A percentile compares a stretch with the other conserved stretches of the same genome.
These are phyloP conservation scores for Microdochium bolleyi DNA, from an alignment of 2,329 filamentous ascomycete genomes.

Conservation along the genomic window DNA sequence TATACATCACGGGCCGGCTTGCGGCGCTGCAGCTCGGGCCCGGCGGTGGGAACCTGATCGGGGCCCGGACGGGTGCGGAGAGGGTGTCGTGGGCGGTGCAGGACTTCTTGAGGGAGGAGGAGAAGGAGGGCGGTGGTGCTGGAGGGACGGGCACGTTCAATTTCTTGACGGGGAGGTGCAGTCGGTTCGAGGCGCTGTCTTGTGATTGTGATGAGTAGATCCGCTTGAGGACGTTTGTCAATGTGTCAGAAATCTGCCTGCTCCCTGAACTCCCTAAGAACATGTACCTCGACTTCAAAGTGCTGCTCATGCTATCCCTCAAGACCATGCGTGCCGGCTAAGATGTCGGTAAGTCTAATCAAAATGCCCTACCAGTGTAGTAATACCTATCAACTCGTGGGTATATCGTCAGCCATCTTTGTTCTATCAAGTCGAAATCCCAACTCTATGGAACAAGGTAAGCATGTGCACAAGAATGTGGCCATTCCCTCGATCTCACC, in stretches of 20 bases:
- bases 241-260: too few species aligned
- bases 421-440: neutral
- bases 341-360: too few species aligned
- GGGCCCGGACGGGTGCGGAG: constrained; percentile 65
- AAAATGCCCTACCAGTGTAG: too few species aligned
- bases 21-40: constrained; percentile 63
- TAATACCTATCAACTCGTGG: too few species aligned
- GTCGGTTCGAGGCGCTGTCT: constrained; percentile 25
- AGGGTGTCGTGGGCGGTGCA: constrained; percentile 64
- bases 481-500: too few species aligned
- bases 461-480: too few species aligned
- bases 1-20: constrained; percentile 63
- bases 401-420: neutral
- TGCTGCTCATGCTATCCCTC: too few species aligned
- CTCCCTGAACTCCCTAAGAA: too few species aligned
- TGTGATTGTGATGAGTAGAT: neutral
- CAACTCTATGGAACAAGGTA: too few species aligned
- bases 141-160: constrained; percentile 16
- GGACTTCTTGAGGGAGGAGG: constrained; percentile 37
- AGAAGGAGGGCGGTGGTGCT: constrained; percentile 8
- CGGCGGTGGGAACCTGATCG: constrained; percentile 65
- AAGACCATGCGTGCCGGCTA: neutral
- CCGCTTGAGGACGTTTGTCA: too few species aligned
- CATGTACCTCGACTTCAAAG: too few species aligned
- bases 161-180: constrained; percentile 28